Evolutionary conservation across 305 asterid species (phyloP).

Genomic region (Petunia hybrid): DNA sequence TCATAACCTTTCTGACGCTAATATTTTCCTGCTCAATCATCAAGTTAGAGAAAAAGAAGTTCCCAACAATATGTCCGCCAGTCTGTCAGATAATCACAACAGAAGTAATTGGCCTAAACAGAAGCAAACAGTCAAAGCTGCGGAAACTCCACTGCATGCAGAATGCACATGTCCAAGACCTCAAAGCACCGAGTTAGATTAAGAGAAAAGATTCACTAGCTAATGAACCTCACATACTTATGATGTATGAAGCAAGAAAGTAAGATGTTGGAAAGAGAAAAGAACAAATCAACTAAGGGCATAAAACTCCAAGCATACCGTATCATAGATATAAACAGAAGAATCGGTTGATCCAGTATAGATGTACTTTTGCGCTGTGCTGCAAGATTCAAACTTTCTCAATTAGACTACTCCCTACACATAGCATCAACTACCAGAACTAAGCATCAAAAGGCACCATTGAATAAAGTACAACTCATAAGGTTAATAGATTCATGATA

Average conservation of each 20-base stretch:
- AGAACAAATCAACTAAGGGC: conserved; percentile 7
- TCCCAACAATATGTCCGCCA: not conserved
- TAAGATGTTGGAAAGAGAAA: not conserved
- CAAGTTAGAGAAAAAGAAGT: conserved; percentile 27
- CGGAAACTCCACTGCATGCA: not conserved
- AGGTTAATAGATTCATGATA: not conserved
- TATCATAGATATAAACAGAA: conserved; percentile 73
- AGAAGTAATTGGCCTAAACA: not conserved
- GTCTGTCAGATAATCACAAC: not conserved
- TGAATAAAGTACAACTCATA: not conserved
- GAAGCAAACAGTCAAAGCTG: not conserved
- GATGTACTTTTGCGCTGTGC: conserved; percentile 93
- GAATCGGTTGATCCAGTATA: conserved; percentile 92
- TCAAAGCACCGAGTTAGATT: not conserved
- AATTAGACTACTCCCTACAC: conserved; percentile 3
- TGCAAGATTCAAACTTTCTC: conserved; percentile 49
- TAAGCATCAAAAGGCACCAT: not conserved
- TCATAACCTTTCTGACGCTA: not conserved
- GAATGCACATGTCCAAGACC: not conserved
- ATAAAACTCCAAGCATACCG: conserved; percentile 56
- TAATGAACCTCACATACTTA: conserved; percentile 13
- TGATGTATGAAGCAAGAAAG: conserved; percentile 2
- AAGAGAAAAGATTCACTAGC: not conserved
- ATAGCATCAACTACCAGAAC: conserved; percentile 6
- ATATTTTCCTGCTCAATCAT: conserved; percentile 2